Base-by-base conservation (phyloP, 768 basidiomycete species). In the Leccinellum rugosiceps region DNA sequence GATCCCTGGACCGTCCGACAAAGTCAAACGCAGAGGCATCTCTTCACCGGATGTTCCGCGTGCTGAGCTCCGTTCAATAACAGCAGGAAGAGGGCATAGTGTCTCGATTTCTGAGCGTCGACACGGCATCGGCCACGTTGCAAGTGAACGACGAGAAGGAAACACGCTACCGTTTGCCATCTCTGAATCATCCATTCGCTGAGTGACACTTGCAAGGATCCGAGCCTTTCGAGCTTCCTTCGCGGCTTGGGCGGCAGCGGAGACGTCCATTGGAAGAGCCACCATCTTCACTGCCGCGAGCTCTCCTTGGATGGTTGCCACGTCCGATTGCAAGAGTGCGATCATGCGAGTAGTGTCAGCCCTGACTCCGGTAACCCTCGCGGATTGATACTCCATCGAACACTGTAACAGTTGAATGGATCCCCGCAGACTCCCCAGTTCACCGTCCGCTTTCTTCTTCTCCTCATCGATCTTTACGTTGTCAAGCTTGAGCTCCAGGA, bases 261-360 rank as follows among this genome's bases (percentile, higher is more conserved):
- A 1, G 8, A 14, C 58, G 4, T 59, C 35, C 19, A 7, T 15
- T 23, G 63, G 55, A 17, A 47, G 7, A 4, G 28, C 44, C 15
- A 28, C 14, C 28, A 25, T 28, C 66, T 58, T 63, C 49, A 60
- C 17, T 11, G 35, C 21, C 6, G 35, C 21, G 21, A 70, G 54
- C 15, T 63, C 61, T 11, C 47, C 38, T 25, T 30, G 55, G 26
- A 63, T 30, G 6, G 30, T 32, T 0, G 47, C 59, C 13, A 70
- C n/a, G 10, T 55, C 67, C 10, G 59, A 55, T 25, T 68, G 50
- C 2, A 63, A 44, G n/a, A 67, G 56, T 4, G 43, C 34, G 7
- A 65, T 61, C 59, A 57, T 68, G 21, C 52, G 58, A 0, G 67
- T 31, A 6, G 57, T 6, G 25, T 70, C 63, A 19, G 61, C 61